These are phyloP conservation scores for Arachnopeziza araneosa DNA, from an alignment of 2,329 filamentous ascomycete genomes.

Conservation along the genomic window DNA sequence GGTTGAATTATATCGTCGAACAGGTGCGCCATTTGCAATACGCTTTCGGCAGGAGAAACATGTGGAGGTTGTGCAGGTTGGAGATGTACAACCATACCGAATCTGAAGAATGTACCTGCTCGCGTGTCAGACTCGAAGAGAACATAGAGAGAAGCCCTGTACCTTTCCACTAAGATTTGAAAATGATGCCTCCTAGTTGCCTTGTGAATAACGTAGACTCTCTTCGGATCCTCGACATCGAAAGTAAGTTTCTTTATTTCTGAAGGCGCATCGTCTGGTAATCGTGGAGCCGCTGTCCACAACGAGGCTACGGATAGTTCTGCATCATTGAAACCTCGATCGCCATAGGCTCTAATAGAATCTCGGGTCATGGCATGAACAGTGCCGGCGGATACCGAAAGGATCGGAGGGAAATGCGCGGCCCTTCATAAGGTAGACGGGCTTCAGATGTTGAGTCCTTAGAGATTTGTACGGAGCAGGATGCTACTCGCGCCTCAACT, in stretches of 20 bases:
- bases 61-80: slow-evolving; percentile 65
- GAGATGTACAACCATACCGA: slow-evolving; percentile 69
- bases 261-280: slow-evolving; percentile 54
- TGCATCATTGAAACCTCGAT: slow-evolving; percentile 19
- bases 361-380: slow-evolving; percentile 47
- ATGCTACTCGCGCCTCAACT: not conserved
- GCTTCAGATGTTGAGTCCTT: not conserved
- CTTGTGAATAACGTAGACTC: slow-evolving; percentile 55
- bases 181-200: slow-evolving; percentile 58
- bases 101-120: slow-evolving; percentile 73
- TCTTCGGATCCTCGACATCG: slow-evolving; percentile 55
- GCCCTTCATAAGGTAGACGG: not conserved
- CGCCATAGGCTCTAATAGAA: slow-evolving; percentile 25
- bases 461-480: not conserved
- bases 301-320: slow-evolving; percentile 45
- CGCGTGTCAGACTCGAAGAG: slow-evolving; percentile 5
- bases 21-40: slow-evolving; percentile 58
- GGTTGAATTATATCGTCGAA: slow-evolving; percentile 72
- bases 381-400: slow-evolving; percentile 6
- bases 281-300: slow-evolving; percentile 53
- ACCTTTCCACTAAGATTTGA: slow-evolving; percentile 64
- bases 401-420: not conserved
- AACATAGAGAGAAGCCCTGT: slow-evolving; percentile 22
- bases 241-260: slow-evolving; percentile 51
- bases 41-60: slow-evolving; percentile 76